Evolutionary conservation across 1,139 yeast genomes (phyloP).

Genomic region (Wickerhamiella infanticola): DNA sequence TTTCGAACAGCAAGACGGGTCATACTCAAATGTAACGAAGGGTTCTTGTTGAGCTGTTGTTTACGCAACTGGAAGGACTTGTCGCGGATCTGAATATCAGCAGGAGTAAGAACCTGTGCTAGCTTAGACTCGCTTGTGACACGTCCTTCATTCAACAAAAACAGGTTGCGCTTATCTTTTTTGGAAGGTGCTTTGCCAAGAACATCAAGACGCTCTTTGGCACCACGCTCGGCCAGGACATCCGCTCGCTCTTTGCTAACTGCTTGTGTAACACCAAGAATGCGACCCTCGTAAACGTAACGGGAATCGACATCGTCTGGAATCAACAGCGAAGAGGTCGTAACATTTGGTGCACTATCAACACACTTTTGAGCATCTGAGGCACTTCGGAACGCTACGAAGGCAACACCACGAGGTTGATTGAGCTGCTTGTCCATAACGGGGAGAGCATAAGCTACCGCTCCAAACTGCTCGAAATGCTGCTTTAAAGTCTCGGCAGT

Average conservation of each 20-base stretch:
- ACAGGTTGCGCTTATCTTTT: constrained; percentile 72
- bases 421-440: constrained; percentile 80
- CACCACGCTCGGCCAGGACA: constrained; percentile 55
- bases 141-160: constrained; percentile 85
- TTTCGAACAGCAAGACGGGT: constrained; percentile 91
- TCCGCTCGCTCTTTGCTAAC: constrained; percentile 82
- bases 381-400: constrained; percentile 63
- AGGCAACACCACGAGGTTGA: constrained; percentile 85
- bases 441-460: constrained; percentile 83
- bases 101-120: constrained; percentile 47
- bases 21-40: constrained; percentile 75
- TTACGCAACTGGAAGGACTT: constrained; percentile 76
- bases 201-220: constrained; percentile 53
- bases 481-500: constrained; percentile 60
- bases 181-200: constrained; percentile 71
- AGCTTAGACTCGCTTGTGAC: constrained; percentile 67
- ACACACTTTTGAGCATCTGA: constrained; percentile 56
- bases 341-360: constrained; percentile 52
- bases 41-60: constrained; percentile 80
- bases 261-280: constrained; percentile 66
- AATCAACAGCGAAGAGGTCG: constrained; percentile 63
- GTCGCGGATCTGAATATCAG: constrained; percentile 80
- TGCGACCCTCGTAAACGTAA: constrained; percentile 87
- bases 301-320: constrained; percentile 85
- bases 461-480: constrained; percentile 74